Conservation (phyloP, 2,329 filamentous ascomycete species). For the Bipolaris cookei region DNA sequence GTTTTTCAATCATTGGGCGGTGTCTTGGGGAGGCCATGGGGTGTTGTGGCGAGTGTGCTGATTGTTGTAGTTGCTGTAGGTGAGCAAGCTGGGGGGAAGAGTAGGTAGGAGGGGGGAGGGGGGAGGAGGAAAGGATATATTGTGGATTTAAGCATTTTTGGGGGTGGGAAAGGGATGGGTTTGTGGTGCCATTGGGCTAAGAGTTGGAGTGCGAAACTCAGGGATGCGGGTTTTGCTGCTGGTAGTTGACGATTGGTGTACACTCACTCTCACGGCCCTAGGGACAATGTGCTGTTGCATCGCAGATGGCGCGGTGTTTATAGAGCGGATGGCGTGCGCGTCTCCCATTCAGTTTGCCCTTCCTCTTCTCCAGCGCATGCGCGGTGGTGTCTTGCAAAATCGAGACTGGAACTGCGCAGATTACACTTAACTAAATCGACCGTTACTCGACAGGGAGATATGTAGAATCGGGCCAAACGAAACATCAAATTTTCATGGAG, state of each 20-base stretch:
- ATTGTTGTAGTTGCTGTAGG: constrained; percentile 3
- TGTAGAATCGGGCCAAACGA: background rate
- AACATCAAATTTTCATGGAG: background rate
- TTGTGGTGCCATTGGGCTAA: too few species aligned
- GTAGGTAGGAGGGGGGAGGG: too few species aligned
- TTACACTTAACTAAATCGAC: background rate
- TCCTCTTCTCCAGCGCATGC: background rate
- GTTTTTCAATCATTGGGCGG: constrained; percentile 6
- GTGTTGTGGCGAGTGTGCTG: background rate
- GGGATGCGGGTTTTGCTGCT: too few species aligned
- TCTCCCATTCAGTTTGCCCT: background rate
- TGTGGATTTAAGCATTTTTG: background rate
- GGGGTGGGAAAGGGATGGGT: too few species aligned
- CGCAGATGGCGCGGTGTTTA: background rate
- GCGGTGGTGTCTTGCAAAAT: background rate
- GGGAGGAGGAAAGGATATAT: background rate
- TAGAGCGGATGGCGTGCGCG: background rate
- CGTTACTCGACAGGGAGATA: too few species aligned
- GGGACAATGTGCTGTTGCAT: background rate
- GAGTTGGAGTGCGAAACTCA: too few species aligned
- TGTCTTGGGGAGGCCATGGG: background rate
- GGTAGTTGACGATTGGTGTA: too few species aligned
- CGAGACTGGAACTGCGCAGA: background rate
- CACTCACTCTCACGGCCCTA: too few species aligned
- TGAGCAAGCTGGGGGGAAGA: background rate